Evolutionary conservation across 1,284 basidiomycete genomes (phyloP).

Genomic region (Ceratobasidium papillatum): DNA sequence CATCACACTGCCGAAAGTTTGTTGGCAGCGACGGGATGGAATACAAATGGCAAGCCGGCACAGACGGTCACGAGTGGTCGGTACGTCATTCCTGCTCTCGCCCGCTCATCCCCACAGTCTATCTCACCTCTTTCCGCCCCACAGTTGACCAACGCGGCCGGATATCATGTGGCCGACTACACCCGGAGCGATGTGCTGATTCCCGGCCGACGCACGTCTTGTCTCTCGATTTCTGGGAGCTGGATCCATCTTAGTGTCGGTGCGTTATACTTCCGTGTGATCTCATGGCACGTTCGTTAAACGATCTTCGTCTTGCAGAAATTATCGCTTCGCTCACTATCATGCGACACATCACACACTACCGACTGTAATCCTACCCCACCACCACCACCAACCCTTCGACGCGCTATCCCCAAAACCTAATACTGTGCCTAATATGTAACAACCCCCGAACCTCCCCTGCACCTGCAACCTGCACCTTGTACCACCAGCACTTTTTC

Average conservation of each 20-base stretch:
- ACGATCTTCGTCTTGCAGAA: constrained; percentile 22
- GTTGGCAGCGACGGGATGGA: constrained; percentile 36
- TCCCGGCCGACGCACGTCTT: constrained; percentile 31
- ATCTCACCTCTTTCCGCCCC: not conserved
- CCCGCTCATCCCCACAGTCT: not conserved
- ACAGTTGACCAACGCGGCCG: constrained; percentile 38
- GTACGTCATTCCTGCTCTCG: constrained; percentile 3
- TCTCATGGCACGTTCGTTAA: not conserved
- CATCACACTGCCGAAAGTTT: constrained; percentile 33
- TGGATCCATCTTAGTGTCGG: constrained; percentile 34
- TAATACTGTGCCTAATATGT: constrained; percentile 23
- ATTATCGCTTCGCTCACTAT: constrained; percentile 36
- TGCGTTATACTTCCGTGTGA: not conserved
- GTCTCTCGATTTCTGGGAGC: constrained; percentile 22
- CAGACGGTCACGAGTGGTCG: constrained; percentile 33
- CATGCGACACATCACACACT: constrained; percentile 34
- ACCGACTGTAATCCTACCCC: constrained; percentile 22
- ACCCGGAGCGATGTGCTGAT: constrained; percentile 27
- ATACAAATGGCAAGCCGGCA: constrained; percentile 35
- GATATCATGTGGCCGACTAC: constrained; percentile 38
- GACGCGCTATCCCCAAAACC: constrained; percentile 14
- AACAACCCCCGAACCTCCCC: not conserved
- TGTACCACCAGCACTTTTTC: not conserved
- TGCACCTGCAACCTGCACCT: not conserved
- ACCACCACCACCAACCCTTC: not conserved